phyloP scores from a whole-genome alignment of 768 basidiomycete genomes.

The Amanita thiersii region DNA sequence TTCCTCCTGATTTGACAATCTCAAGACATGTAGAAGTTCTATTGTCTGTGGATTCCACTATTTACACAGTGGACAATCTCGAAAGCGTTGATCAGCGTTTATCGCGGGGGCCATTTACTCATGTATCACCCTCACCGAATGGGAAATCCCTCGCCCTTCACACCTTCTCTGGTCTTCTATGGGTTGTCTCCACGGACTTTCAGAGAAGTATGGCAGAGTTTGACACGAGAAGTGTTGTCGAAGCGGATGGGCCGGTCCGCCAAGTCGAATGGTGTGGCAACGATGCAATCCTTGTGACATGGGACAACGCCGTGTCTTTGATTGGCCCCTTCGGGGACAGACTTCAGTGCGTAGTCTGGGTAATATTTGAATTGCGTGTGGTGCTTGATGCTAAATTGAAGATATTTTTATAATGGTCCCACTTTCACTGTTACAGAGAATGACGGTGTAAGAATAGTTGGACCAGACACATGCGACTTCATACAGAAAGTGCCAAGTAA shows the following conservation, averaged over 20 bases:
- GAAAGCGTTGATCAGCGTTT: constrained; percentile 86
- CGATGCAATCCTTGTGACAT: constrained; percentile 85
- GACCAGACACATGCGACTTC: constrained; percentile 75
- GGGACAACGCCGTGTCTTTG: constrained; percentile 68
- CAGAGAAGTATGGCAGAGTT: constrained; percentile 85
- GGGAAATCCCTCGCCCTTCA: constrained; percentile 87
- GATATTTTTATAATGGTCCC: constrained; percentile 73
- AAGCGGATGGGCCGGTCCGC: constrained; percentile 48
- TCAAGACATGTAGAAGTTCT: constrained; percentile 89
- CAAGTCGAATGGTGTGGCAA: constrained; percentile 95
- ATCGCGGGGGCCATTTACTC: constrained; percentile 81
- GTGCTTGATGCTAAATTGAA: constrained; percentile 21
- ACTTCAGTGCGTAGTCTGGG: constrained; percentile 51
- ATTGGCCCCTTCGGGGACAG: constrained; percentile 92
- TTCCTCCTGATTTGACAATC: constrained; percentile 84
- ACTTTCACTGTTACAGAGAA: constrained; percentile 77
- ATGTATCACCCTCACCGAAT: constrained; percentile 86
- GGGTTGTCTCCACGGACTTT: constrained; percentile 96
- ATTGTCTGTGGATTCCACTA: constrained; percentile 71
- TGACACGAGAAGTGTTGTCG: constrained; percentile 50
- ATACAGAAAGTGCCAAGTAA: constrained; percentile 90
- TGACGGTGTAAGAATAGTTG: constrained; percentile 84
- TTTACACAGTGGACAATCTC: constrained; percentile 81
- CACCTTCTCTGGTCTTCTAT: constrained; percentile 63
- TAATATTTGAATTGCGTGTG: constrained; percentile 7